These are phyloP conservation scores for Porodaedalea pini DNA, from an alignment of 1,284 basidiomycete genomes.

Conservation along the genomic window DNA sequence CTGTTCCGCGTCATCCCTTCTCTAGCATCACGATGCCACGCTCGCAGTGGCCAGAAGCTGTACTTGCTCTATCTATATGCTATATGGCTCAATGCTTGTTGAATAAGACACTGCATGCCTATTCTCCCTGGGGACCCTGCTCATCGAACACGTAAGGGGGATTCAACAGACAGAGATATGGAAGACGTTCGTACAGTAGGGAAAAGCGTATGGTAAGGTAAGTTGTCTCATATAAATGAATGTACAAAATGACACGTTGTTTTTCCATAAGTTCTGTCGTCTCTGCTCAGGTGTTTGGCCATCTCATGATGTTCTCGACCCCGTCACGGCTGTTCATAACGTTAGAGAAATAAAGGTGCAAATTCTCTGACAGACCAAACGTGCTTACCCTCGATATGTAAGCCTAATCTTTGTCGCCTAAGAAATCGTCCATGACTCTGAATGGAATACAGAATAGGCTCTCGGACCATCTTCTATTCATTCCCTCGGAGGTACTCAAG, in stretches of 20 bases:
- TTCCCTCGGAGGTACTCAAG: slow-evolving; percentile 26
- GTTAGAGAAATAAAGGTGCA: slow-evolving; percentile 36
- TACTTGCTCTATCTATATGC: neutral
- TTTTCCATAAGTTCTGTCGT: slow-evolving; percentile 32
- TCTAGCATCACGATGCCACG: neutral
- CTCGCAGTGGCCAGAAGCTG: neutral
- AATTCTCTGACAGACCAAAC: slow-evolving; percentile 37
- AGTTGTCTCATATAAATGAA: slow-evolving; percentile 23
- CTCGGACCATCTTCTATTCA: slow-evolving; percentile 24
- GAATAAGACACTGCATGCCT: slow-evolving; percentile 26
- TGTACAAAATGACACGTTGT: neutral
- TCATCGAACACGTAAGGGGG: slow-evolving; percentile 32
- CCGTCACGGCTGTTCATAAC: slow-evolving; percentile 33
- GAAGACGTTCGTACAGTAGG: slow-evolving; percentile 31
- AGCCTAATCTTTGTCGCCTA: slow-evolving; percentile 12
- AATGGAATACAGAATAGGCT: slow-evolving; percentile 28
- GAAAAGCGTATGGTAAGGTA: slow-evolving; percentile 33
- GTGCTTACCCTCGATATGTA: slow-evolving; percentile 30
- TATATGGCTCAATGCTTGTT: neutral
- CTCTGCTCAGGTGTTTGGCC: slow-evolving; percentile 33
- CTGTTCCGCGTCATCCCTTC: no score
- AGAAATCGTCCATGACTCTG: no score
- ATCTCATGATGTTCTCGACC: slow-evolving; percentile 37
- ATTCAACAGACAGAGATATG: slow-evolving; percentile 30
- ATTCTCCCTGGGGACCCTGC: slow-evolving; percentile 31